A percentile compares a stretch with the other conserved stretches of the same genome.
Evolutionary conservation across 257 asterid species (phyloP).

Genomic region (Vinca minor): DNA sequence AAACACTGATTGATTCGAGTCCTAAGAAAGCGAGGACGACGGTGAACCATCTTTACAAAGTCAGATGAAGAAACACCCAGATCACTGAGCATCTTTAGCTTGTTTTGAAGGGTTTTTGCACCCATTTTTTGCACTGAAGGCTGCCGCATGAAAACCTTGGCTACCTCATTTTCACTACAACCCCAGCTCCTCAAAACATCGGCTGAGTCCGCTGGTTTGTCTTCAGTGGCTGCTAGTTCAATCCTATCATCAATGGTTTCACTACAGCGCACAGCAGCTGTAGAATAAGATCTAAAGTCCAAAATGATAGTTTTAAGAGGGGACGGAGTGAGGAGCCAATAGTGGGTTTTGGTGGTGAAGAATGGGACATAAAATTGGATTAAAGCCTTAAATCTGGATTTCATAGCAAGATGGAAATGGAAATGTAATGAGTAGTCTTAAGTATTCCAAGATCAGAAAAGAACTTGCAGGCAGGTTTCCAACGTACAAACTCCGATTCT

Average conservation of each 20-base stretch:
- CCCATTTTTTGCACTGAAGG: constrained; percentile 47
- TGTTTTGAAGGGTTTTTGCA: constrained; percentile 25
- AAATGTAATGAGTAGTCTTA: not conserved
- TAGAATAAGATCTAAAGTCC: constrained; percentile 20
- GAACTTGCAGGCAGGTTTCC: not conserved
- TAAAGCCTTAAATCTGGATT: constrained; percentile 15
- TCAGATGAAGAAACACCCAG: constrained; percentile 48
- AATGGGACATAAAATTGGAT: constrained; percentile 13
- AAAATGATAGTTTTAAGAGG: constrained; percentile 12
- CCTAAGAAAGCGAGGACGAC: constrained; percentile 69
- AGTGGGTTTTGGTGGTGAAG: constrained; percentile 10
- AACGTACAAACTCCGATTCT: constrained; percentile 1
- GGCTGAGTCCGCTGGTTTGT: constrained; percentile 27
- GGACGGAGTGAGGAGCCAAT: constrained; percentile 15
- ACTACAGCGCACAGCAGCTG: constrained; percentile 26
- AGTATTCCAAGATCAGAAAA: not conserved
- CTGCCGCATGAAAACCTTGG: constrained; percentile 45
- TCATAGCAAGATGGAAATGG: constrained; percentile 16
- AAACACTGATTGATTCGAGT: constrained; percentile 35
- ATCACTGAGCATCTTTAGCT: constrained; percentile 44
- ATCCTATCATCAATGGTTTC: constrained; percentile 21
- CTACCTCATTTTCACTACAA: constrained; percentile 49
- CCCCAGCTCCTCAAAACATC: constrained; percentile 54
- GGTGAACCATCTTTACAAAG: constrained; percentile 48
- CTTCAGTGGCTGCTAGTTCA: constrained; percentile 13